Percentiles rank a stretch among this genome's conserved stretches.
Evolutionary conservation across 2,329 filamentous ascomycete genomes (phyloP).

Genomic region (Calonectria crousiana): DNA sequence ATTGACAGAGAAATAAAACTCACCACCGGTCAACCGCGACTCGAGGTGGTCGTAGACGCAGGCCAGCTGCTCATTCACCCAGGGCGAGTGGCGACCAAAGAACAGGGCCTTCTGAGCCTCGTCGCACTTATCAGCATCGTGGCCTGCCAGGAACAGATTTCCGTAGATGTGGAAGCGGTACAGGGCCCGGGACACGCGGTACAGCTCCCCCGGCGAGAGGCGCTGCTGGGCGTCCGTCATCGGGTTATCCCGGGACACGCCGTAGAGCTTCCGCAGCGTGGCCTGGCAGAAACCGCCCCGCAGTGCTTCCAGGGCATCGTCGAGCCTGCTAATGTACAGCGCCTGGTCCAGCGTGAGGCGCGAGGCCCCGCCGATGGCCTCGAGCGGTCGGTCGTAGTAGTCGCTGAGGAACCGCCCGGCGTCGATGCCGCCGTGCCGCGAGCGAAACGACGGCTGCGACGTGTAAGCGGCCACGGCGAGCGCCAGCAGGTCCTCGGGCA

Average conservation of each 20-base stretch:
- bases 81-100: constrained; percentile 37
- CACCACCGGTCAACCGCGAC: constrained; percentile 33
- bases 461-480: constrained; percentile 33
- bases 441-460: constrained; percentile 28
- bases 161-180: constrained; percentile 40
- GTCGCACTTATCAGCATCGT: not conserved
- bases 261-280: constrained; percentile 33
- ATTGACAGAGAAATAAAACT: not conserved
- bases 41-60: constrained; percentile 39
- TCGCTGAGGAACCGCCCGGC: constrained; percentile 28
- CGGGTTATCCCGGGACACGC: constrained; percentile 18
- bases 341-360: constrained; percentile 32
- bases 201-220: constrained; percentile 25
- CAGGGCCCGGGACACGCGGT: constrained; percentile 35
- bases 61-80: constrained; percentile 39
- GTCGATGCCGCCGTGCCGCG: constrained; percentile 9
- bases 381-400: constrained; percentile 28
- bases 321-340: constrained; percentile 28
- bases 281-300: constrained; percentile 24
- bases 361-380: constrained; percentile 15
- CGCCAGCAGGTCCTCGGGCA: constrained; percentile 28
- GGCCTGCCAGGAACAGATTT: constrained; percentile 33
- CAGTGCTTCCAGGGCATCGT: constrained; percentile 25
- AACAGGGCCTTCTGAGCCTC: constrained; percentile 35
- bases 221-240: constrained; percentile 1